Conservation (phyloP, 371 early-diverging fungal genomes). For the Apophysomyces ossiformis region DNA sequence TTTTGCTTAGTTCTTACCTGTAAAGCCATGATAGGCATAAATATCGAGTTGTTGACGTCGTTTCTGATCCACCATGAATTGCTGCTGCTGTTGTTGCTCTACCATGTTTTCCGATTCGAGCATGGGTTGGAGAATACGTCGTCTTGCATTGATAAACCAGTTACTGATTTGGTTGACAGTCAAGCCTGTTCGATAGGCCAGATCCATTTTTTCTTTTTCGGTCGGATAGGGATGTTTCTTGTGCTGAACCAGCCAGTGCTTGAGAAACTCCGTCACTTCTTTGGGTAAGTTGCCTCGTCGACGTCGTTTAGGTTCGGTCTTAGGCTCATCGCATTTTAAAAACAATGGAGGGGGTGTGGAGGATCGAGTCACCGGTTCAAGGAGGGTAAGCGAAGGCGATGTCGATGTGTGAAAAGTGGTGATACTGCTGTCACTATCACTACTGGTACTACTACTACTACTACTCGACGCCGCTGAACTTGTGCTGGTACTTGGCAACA, state of each 20-base stretch:
- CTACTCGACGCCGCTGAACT: neutral
- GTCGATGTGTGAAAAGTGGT: neutral
- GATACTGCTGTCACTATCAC: slow-evolving; percentile 9
- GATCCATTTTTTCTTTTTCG: slow-evolving; percentile 73
- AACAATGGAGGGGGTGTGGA: slow-evolving; percentile 6
- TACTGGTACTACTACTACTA: neutral
- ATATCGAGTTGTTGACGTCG: slow-evolving; percentile 29
- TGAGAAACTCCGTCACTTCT: slow-evolving; percentile 66
- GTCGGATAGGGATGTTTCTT: slow-evolving; percentile 84
- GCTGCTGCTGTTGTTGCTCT: slow-evolving; percentile 20
- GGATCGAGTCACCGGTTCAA: slow-evolving; percentile 2
- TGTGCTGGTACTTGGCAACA: slow-evolving; percentile 5
- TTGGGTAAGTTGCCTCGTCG: slow-evolving; percentile 71
- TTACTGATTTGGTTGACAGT: slow-evolving; percentile 83
- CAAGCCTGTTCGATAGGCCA: slow-evolving; percentile 70
- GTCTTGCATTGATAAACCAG: slow-evolving; percentile 91
- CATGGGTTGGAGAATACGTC: slow-evolving; percentile 67
- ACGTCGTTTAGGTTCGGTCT: slow-evolving; percentile 25
- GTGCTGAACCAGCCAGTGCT: slow-evolving; percentile 77
- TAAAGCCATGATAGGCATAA: slow-evolving; percentile 31
- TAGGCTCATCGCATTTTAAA: slow-evolving; percentile 5
- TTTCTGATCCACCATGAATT: slow-evolving; percentile 17
- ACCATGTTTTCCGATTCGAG: slow-evolving; percentile 41
- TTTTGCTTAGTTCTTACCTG: slow-evolving; percentile 15
- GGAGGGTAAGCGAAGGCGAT: neutral